Base-by-base conservation (phyloP, 1,139 yeast species). In the Taphrina pruni region DNA sequence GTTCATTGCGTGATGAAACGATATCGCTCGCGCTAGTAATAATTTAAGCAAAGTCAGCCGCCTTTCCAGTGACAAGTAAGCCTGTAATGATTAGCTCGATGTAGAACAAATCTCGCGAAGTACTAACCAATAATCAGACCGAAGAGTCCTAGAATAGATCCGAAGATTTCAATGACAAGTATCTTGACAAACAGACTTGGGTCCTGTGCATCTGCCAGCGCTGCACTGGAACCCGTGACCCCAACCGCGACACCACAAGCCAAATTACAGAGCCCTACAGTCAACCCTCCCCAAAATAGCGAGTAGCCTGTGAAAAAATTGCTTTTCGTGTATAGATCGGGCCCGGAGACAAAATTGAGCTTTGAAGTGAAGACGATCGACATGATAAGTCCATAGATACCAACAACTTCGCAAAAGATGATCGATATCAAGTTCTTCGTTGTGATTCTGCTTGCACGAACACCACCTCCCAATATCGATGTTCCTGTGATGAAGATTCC, bases 351-450 rank as follows among this genome's bases (percentile, higher is more conserved):
- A 71, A 82, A 81, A n/a, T 91, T 85, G 75, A 94, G 83, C 78
- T 94, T 94, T 36, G 98, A 86, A 21, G 97, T 89, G 77, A 94
- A 94, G 55, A 95, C 99, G 84, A 95, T 95, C 65, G 99, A 95
- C 91, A 94, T 94, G 78, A 95, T 95, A 74, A 95, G 86, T 8
- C 99, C 99, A 78, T 95, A 95, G 78, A 95, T 95, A 73, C 99
- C 99, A 71, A 95, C 99, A 74, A 95, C 99, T 81, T 95, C 99
- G 84, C 99, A 95, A 83, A 95, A 95, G 82, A 95, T 95, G 79
- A 95, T 94, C 69, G 97, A 71, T 56, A 95, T 95, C 78, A 95
- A 85, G 80, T 94, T 94, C 83, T 95, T 95, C 72, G 99, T 95
- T 61, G 98, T 93, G 78, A 95, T 95, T 78, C 98, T 84, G 64